A percentile compares a stretch with the other conserved stretches of the same genome.
phyloP scores from a whole-genome alignment of 106 monocot genomes.

The Amphibolis antarctica region DNA sequence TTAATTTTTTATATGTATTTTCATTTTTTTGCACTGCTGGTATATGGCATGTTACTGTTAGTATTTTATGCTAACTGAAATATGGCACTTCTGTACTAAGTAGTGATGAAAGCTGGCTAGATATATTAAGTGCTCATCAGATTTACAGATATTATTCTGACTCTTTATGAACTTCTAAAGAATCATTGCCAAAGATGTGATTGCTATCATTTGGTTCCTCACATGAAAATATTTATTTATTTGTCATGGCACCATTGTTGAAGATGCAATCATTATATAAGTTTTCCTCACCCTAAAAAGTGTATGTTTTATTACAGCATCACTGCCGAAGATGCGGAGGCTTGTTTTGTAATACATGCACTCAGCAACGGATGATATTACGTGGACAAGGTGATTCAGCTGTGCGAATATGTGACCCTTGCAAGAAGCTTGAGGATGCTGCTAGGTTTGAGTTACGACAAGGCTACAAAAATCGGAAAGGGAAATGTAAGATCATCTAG shows the following conservation, averaged over 20 bases:
- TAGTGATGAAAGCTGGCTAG: too few relatives aligned
- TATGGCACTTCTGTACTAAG: too few relatives aligned
- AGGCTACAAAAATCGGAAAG: slow-evolving; percentile 45
- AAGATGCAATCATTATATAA: background rate
- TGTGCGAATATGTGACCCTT: slow-evolving; percentile 92
- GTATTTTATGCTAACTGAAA: too few relatives aligned
- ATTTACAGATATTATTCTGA: too few relatives aligned
- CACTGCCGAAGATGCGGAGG: slow-evolving; percentile 98
- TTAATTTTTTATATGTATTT: too few relatives aligned
- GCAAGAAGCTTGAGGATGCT: slow-evolving; percentile 90
- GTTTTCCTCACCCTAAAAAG: background rate
- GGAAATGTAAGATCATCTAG: slow-evolving; percentile 36
- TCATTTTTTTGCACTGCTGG: too few relatives aligned
- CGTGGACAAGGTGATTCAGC: slow-evolving; percentile 94
- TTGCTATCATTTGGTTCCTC: too few relatives aligned
- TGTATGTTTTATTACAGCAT: slow-evolving; percentile 43
- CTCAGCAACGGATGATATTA: slow-evolving; percentile 79
- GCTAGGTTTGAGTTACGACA: slow-evolving; percentile 73
- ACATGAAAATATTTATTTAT: too few relatives aligned
- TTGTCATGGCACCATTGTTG: background rate
- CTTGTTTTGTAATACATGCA: slow-evolving; percentile 85
- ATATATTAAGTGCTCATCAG: too few relatives aligned
- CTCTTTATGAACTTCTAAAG: too few relatives aligned
- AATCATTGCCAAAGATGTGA: too few relatives aligned
- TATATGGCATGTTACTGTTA: too few relatives aligned